phyloP scores from a whole-genome alignment of 1,284 basidiomycete species.

The Abortiporus biennis region DNA sequence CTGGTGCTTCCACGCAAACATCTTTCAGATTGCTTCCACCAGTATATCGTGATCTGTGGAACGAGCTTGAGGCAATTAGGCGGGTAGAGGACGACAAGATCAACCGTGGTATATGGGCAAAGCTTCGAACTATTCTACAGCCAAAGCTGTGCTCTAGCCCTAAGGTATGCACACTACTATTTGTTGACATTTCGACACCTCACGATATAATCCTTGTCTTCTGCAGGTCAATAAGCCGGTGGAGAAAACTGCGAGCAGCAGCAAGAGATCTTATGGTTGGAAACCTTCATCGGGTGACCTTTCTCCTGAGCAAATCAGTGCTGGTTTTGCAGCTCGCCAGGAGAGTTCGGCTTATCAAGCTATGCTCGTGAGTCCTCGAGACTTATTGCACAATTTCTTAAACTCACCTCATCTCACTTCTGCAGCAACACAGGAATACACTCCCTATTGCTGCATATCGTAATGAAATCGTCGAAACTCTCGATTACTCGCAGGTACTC shows the following conservation, averaged over 20 bases:
- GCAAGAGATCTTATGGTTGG: too few species aligned
- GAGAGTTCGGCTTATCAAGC: slow-evolving; percentile 68
- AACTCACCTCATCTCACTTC: too few species aligned
- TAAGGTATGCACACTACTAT: slow-evolving; percentile 37
- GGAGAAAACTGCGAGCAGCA: too few species aligned
- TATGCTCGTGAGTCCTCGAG: slow-evolving; percentile 66
- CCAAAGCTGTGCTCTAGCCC: slow-evolving; percentile 39
- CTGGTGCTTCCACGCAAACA: slow-evolving; percentile 38
- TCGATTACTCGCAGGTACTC: slow-evolving; percentile 82
- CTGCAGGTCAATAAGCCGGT: too few species aligned
- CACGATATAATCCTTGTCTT: too few species aligned
- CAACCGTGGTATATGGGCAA: slow-evolving; percentile 71
- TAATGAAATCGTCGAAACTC: slow-evolving; percentile 63
- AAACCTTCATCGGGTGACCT: slow-evolving; percentile 21
- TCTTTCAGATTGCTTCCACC: slow-evolving; percentile 76
- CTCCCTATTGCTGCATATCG: slow-evolving; percentile 90
- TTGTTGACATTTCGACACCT: too few species aligned
- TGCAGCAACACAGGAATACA: slow-evolving; percentile 60
- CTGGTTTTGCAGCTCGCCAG: slow-evolving; percentile 57
- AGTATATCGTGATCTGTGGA: slow-evolving; percentile 88
- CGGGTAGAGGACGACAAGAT: slow-evolving; percentile 57
- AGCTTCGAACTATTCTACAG: slow-evolving; percentile 57
- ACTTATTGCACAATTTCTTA: neutral
- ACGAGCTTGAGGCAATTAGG: slow-evolving; percentile 73
- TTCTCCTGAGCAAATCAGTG: slow-evolving; percentile 46